Evolutionary conservation across 1,284 basidiomycete species (phyloP), one percentile per base, ranked within the genome.

Genomic region (Apiotrichum sp.): DNA sequence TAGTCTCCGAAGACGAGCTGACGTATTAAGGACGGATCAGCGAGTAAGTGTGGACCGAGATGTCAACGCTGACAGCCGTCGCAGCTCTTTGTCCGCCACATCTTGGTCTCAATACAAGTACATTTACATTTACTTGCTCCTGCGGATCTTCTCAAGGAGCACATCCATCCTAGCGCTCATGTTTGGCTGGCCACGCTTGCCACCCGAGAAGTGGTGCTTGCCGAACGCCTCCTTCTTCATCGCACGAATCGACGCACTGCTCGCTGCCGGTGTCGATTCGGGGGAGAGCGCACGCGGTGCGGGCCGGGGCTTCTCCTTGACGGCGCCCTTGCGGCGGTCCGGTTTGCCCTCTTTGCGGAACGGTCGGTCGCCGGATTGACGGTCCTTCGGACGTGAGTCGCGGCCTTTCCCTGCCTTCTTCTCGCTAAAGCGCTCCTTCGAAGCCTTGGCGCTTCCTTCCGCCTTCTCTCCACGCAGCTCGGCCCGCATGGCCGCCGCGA

Each of bases 91-190:
- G 22, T 22, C 22, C 22, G 22, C 22, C 22, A 22, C 22, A 22
- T 22, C 22, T 22, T 22, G 22, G 22, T 22, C 22, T 22, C 22
- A 22, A 22, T 22, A 22, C 22, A 22, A 22, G 22, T 22, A 22
- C 22, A 22, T 22, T 22, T 22, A 22, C 22, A 22, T 22, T 14
- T 43, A 59, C 46, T 64, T 69, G 45, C 64, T 64, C 63, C 72
- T 53, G 65, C 72, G 67, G 47, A 78, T 76, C 69, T 74, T 66
- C 66, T 78, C 74, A 57, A 78, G 60, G 59, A 78, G 50, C 31
- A 69, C 64, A 16, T 69, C 74, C 72, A 78, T 78, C 57, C 74
- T 68, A 35, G 74, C 72, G 22, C 66, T 69, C 75, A 78, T 74
- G 58, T 74, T 73, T 33, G 76, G 76, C 61, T 76, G 76, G n/a